Conservation (phyloP, 192 early-diverging fungal genomes). For the Coemansia sp. region DNA sequence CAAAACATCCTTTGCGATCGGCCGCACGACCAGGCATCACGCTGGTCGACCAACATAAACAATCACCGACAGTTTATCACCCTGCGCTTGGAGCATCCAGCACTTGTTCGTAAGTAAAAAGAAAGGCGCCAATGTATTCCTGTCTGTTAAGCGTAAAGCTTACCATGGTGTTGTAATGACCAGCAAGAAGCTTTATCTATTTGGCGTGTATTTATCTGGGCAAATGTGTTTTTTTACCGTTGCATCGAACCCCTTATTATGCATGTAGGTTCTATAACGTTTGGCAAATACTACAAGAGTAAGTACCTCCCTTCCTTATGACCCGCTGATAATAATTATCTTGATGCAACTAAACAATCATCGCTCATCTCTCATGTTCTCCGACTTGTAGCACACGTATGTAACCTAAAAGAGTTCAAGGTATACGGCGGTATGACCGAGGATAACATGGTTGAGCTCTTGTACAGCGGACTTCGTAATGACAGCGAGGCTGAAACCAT, state of each 20-base stretch:
- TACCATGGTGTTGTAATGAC: neutral
- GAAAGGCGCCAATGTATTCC: neutral
- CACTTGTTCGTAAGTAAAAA: slow-evolving; percentile 75
- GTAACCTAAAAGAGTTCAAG: slow-evolving; percentile 97
- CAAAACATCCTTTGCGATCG: slow-evolving; percentile 80
- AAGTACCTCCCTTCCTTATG: slow-evolving; percentile 15
- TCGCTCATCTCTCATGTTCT: neutral
- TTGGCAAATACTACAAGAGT: slow-evolving; percentile 88
- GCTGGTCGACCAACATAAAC: slow-evolving; percentile 87
- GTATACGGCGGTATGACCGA: slow-evolving; percentile 84
- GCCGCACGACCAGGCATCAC: slow-evolving; percentile 85
- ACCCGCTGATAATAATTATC: neutral
- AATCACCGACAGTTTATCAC: slow-evolving; percentile 92
- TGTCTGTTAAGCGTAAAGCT: neutral
- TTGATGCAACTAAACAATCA: neutral
- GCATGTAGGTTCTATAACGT: slow-evolving; percentile 68
- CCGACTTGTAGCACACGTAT: slow-evolving; percentile 70
- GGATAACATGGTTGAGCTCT: slow-evolving; percentile 86
- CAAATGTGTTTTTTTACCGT: neutral
- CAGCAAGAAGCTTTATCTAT: neutral
- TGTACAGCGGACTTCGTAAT: slow-evolving; percentile 70
- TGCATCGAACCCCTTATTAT: slow-evolving; percentile 10
- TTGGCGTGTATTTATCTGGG: neutral
- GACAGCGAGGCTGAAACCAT: slow-evolving; percentile 87
- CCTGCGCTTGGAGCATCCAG: slow-evolving; percentile 82